Evolutionary conservation across 2,329 filamentous ascomycete species (phyloP), one percentile per base, ranked within the genome.

Genomic region (Microdochium bolleyi): DNA sequence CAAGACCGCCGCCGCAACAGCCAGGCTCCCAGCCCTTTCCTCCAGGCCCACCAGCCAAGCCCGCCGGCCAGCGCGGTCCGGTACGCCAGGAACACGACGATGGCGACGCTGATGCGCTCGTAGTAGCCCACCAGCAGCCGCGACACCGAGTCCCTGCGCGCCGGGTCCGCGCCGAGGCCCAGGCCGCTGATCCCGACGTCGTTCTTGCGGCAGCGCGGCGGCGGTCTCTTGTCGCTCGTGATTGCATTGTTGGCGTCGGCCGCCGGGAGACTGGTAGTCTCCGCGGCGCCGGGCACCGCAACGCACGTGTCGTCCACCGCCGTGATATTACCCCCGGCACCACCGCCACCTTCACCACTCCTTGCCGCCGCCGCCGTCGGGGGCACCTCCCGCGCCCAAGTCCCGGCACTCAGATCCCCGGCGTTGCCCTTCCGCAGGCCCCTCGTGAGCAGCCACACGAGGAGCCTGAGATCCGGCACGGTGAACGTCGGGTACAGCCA

Each of bases 401-500:
- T 56, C 57, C 66, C 66, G 21, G 58, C 50, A 16, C 61, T 62
- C 54, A 55, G 63, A 51, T 56, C 61, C 52, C 54, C 52, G 51
- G 54, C 62, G 52, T 83, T 83, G 52, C 70, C 70, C 55, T 73
- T 71, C 53, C 79, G 78, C 60, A 87, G 78, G 7, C 70, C 67
- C 56, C 78, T 78, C 0, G 83, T 85, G 61, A 86, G 66, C 10
- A 83, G 62, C 70, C 77, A 83, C 52, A 87, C 75, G 11, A 82
- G 69, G 30, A 82, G 69, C 5, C 78, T 72, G 3, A 87, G 72
- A 60, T 88, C 85, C 53, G 73, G 74, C 1, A 79, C 74, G 0
- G 83, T 85, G 61, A 88, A 87, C 1, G 82, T 87, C 0, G 85
- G 85, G 60, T 86, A 87, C 27, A 77, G 78, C 83, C 84, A 88